phyloP scores from a whole-genome alignment of 768 basidiomycete species.

The Rhizopogon roseolus region DNA sequence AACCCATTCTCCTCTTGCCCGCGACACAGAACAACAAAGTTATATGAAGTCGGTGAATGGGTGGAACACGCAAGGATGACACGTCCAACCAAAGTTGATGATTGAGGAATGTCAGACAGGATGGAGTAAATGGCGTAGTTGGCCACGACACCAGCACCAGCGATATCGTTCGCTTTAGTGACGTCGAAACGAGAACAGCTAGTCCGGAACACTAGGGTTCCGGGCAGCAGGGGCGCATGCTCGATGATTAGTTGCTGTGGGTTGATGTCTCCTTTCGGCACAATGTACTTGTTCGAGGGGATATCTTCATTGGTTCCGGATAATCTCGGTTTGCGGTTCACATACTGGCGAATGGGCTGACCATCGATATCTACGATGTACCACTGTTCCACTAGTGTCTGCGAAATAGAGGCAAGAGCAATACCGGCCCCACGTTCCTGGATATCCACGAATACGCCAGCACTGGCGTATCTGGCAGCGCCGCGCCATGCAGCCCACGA shows the following conservation, averaged over 20 bases:
- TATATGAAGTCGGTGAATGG: conserved; percentile 1
- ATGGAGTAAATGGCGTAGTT: conserved; percentile 10
- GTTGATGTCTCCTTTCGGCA: neutral
- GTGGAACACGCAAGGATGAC: conserved; percentile 11
- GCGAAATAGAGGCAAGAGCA: neutral
- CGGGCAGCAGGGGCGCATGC: conserved; percentile 1
- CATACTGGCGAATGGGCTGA: conserved; percentile 8
- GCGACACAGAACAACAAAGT: conserved; percentile 15
- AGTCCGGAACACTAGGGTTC: conserved; percentile 19
- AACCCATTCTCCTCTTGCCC: neutral
- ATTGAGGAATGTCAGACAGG: neutral
- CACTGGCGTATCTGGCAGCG: conserved; percentile 2
- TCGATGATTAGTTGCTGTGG: neutral
- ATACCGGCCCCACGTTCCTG: neutral
- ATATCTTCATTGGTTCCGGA: neutral
- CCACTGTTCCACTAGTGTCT: conserved; percentile 15
- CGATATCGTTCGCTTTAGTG: neutral
- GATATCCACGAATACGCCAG: neutral
- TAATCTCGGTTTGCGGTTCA: conserved; percentile 2
- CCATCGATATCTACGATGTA: conserved; percentile 8
- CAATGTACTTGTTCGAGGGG: neutral
- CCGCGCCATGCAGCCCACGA: conserved; percentile 22
- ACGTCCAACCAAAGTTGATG: conserved; percentile 5
- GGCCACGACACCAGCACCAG: neutral
- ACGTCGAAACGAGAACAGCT: conserved; percentile 9